Conservation (phyloP, 306 rosid species). For the Alnus glutinosa region DNA sequence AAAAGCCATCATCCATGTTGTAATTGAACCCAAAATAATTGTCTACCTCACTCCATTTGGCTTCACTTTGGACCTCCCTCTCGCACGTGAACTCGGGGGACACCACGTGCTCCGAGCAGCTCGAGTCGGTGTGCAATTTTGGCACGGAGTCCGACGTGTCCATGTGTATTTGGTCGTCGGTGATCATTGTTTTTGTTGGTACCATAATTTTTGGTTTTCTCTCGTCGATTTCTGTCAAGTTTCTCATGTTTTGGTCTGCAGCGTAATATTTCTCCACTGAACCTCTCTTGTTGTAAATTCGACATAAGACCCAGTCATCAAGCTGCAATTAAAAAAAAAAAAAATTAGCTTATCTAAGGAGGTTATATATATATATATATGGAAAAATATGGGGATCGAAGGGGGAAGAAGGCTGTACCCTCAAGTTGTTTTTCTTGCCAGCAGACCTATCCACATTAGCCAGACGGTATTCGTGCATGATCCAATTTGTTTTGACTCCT, state of each 20-base stretch:
- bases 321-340: slow-evolving; percentile 49
- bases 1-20: slow-evolving; percentile 46
- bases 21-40: slow-evolving; percentile 42
- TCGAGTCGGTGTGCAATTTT: slow-evolving; percentile 60
- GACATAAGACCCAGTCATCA: slow-evolving; percentile 94
- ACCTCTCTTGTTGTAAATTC: slow-evolving; percentile 94
- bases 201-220: slow-evolving; percentile 52
- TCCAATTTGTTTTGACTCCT: slow-evolving; percentile 95
- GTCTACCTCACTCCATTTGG: slow-evolving; percentile 52
- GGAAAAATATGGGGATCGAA: no score
- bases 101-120: slow-evolving; percentile 74
- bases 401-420: slow-evolving; percentile 38
- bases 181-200: background rate
- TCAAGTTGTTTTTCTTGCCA: slow-evolving; percentile 54
- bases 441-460: slow-evolving; percentile 94
- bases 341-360: no score
- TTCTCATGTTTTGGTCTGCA: slow-evolving; percentile 20
- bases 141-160: slow-evolving; percentile 69
- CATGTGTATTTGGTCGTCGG: slow-evolving; percentile 40
- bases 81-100: slow-evolving; percentile 75
- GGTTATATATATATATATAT: no score
- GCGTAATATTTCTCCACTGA: slow-evolving; percentile 53
- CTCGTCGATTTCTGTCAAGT: slow-evolving; percentile 50
- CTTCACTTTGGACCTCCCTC: slow-evolving; percentile 72
- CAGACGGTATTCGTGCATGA: slow-evolving; percentile 97